These are phyloP conservation scores for Exserohilum rostratum DNA, from an alignment of 2,329 filamentous ascomycete species.

Conservation along the genomic window DNA sequence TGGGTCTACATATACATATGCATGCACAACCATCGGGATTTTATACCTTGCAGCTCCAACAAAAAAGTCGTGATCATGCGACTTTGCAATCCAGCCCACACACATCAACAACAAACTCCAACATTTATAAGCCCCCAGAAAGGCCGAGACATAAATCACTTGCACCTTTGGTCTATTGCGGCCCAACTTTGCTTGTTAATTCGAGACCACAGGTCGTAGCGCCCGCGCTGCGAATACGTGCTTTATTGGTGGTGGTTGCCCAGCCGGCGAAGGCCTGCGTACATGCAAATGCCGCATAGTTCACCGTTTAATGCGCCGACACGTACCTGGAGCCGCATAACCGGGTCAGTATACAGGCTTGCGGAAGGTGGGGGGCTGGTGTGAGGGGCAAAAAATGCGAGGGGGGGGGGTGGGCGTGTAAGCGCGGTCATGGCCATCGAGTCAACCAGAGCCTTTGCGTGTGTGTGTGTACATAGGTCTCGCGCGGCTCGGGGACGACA, in stretches of 20 bases:
- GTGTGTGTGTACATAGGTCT: too few relatives aligned
- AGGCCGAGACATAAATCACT: neutral
- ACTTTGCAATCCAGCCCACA: neutral
- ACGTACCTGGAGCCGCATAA: conserved; percentile 9
- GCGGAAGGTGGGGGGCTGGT: neutral
- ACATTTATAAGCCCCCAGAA: neutral
- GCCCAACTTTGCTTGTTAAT: conserved; percentile 10
- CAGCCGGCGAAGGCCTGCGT: neutral
- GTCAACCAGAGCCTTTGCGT: too few relatives aligned
- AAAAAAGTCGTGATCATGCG: neutral
- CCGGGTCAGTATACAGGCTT: conserved; percentile 5
- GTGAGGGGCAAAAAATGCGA: neutral
- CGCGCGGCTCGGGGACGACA: too few relatives aligned
- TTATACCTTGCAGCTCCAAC: neutral
- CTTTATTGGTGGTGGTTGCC: neutral
- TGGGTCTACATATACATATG: neutral
- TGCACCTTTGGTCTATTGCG: conserved; percentile 1
- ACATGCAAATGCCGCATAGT: neutral
- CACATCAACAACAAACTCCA: neutral
- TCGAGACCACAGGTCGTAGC: neutral
- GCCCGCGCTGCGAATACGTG: neutral
- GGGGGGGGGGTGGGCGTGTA: neutral
- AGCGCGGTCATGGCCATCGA: conserved; percentile 2
- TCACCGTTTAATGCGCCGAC: conserved; percentile 29
- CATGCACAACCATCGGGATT: neutral